Base-by-base conservation (phyloP, 2,329 filamentous ascomycete species). In the Fusarium mexicanum region DNA sequence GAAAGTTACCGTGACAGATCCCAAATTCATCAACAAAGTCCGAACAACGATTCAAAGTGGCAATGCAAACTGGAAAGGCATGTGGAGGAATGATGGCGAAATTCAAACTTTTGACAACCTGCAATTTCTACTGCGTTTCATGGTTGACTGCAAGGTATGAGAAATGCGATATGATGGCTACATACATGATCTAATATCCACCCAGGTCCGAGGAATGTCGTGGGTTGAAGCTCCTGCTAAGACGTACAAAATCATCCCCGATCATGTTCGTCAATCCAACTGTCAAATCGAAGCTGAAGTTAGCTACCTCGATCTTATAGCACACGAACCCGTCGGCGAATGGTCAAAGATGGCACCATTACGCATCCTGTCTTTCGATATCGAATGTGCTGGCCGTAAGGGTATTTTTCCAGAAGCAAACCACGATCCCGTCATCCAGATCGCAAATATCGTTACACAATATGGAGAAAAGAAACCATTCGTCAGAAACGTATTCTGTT, bases 301-400 rank as follows among this genome's bases (percentile, higher is more conserved):
- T 64, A 91, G 93, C 81, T 98, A 97, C 79, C 86, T 87, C 67
- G 92, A 98, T 78, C 86, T 99, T 14, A 91, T 98, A 72, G 91
- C 96, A 16, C 96, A 98, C 82, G 91, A 93, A 55, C 91, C 95
- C 5, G 93, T 96, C 75, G 96, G 95, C 24, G 95, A 98, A 80
- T 99, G 96, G 95, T 94, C 94, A 35, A 99, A 98, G 84, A 98
- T 98, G 92, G 96, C 97, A 0, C 96, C 96, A 0, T 86, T 99
- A 8, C 91, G 96, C 70, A 93, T 98, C 53, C 84, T 99, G 51
- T 98, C 96, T 9, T 98, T 99, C 79, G 96, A 99, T 89, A 99
- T 99, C 77, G 96, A 99, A 83, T 99, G 96, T 83, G 96, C 96
- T 77, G 96, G 96, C 59, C 93, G 97, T 77, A 98, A 99, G 84